These are phyloP conservation scores for Talaromyces stipitatus DNA, from an alignment of 495 filamentous ascomycete genomes.

Conservation along the genomic window DNA sequence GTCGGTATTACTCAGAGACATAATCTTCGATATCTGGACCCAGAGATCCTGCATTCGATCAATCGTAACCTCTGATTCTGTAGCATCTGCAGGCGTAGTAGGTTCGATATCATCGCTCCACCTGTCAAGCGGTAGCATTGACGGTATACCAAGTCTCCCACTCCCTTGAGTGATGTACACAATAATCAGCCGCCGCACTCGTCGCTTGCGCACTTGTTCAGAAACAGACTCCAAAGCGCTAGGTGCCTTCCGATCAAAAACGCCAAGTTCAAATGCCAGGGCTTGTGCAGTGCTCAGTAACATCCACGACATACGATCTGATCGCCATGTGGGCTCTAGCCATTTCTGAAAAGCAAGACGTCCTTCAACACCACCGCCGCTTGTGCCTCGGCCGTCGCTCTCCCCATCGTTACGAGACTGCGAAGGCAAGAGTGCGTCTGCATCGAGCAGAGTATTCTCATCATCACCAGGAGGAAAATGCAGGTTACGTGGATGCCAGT, in stretches of 20 bases:
- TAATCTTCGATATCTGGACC: constrained; percentile 82
- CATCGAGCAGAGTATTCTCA: constrained; percentile 51
- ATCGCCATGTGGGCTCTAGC: constrained; percentile 93
- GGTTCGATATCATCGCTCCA: constrained; percentile 46
- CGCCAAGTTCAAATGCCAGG: constrained; percentile 85
- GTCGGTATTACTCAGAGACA: constrained; percentile 77
- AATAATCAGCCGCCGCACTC: constrained; percentile 76
- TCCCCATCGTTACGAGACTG: constrained; percentile 25
- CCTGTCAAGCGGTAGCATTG: constrained; percentile 68
- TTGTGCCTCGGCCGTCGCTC: constrained; percentile 29
- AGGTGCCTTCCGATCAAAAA: constrained; percentile 78
- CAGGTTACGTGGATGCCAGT: constrained; percentile 92
- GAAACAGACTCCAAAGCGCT: constrained; percentile 35
- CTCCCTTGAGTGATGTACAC: constrained; percentile 88
- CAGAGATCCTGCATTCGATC: constrained; percentile 77
- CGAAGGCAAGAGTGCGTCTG: constrained; percentile 33
- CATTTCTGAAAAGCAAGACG: constrained; percentile 77
- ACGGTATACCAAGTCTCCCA: constrained; percentile 86
- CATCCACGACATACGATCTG: constrained; percentile 99
- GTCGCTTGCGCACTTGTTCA: constrained; percentile 69
- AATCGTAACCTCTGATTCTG: constrained; percentile 23
- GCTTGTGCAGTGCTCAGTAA: constrained; percentile 83
- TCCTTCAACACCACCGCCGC: constrained; percentile 43
- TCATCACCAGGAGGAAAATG: constrained; percentile 91
- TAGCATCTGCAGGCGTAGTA: constrained; percentile 15